Evolutionary conservation across 1,284 basidiomycete genomes (phyloP), one percentile per base, ranked within the genome.

Genomic region (Schizophyllum commune): DNA sequence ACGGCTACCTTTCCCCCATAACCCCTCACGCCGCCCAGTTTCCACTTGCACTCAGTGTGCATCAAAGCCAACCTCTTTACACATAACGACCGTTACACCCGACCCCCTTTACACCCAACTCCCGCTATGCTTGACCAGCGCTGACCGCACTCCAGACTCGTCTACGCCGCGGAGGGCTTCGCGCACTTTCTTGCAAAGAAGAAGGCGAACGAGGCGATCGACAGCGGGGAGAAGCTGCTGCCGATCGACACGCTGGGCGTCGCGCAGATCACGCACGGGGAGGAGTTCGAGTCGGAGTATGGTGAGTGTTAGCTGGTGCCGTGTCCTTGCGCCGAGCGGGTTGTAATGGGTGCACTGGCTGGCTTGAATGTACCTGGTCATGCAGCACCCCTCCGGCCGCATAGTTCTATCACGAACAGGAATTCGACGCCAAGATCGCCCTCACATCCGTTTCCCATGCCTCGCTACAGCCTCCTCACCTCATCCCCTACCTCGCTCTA

Each of bases 221-320:
- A 83, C 34, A 82, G 84, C 61, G 70, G 76, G 1, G 86, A 85
- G 64, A 89, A 90, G 69, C 75, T 89, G 33, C 74, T 90, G 21
- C 83, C 88, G 0, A 77, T 91, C 32, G 92, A 94, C 67, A 83
- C 85, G 22, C 77, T 95, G 5, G 93, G 93, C 1, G 79, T 91
- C 58, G 89, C 91, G 53, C 93, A 95, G 92, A 88, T 92, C 62
- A 79, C 82, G 32, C 89, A 93, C 68, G 92, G 93, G 11, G 89
- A 92, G 67, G 85, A 92, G 68, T 88, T 91, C 19, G 81, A 91
- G 65, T 86, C 89, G 55, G 77, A 81, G 0, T 91, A 86, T 67
- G 88, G 88, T 85, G 65, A 60, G 83, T 73, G 58, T 61, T 20
- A 39, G 58, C 20, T 15, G n/a, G n/a, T n/a, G n/a, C n/a, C n/a